These are phyloP conservation scores for Lizonia empirigonia DNA, from an alignment of 2,329 filamentous ascomycete species.

Conservation along the genomic window DNA sequence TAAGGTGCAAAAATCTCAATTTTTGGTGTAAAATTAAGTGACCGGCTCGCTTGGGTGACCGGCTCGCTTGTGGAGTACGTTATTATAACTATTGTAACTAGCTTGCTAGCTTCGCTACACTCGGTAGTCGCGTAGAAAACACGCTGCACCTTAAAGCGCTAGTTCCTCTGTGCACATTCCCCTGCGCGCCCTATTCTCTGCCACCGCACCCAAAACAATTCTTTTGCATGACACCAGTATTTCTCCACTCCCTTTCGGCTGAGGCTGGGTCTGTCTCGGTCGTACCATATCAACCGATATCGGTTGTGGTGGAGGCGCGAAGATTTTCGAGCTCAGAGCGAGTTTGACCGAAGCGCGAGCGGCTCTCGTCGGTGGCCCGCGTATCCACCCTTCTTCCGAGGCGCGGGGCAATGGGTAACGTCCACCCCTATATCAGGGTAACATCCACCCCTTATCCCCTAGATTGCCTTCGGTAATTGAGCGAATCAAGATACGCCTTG, in stretches of 20 bases:
- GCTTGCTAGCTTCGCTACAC: constrained; percentile 14
- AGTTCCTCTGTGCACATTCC: constrained; percentile 6
- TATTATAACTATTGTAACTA: constrained; percentile 15
- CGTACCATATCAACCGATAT: constrained; percentile 12
- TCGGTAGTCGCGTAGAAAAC: constrained; percentile 2
- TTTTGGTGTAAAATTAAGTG: too few species aligned
- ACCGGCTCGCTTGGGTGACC: too few species aligned
- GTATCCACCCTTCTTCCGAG: not conserved
- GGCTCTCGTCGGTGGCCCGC: constrained; percentile 10
- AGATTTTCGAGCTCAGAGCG: constrained; percentile 14
- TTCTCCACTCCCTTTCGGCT: constrained; percentile 15
- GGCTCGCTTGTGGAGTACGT: too few species aligned
- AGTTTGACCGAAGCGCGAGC: constrained; percentile 15
- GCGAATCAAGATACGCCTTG: too few species aligned
- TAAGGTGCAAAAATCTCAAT: too few species aligned
- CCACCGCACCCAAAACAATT: not conserved
- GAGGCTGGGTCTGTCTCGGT: constrained; percentile 10
- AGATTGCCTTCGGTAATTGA: too few species aligned
- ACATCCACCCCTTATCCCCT: too few species aligned
- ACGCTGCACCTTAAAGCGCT: constrained; percentile 8
- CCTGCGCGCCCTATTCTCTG: not conserved
- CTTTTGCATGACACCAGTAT: constrained; percentile 14
- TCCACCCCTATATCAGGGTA: too few species aligned
- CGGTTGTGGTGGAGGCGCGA: constrained; percentile 8
- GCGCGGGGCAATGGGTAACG: too few species aligned